Evolutionary conservation across 2,329 filamentous ascomycete species (phyloP).

Genomic region (Ceratocystis papillata): DNA sequence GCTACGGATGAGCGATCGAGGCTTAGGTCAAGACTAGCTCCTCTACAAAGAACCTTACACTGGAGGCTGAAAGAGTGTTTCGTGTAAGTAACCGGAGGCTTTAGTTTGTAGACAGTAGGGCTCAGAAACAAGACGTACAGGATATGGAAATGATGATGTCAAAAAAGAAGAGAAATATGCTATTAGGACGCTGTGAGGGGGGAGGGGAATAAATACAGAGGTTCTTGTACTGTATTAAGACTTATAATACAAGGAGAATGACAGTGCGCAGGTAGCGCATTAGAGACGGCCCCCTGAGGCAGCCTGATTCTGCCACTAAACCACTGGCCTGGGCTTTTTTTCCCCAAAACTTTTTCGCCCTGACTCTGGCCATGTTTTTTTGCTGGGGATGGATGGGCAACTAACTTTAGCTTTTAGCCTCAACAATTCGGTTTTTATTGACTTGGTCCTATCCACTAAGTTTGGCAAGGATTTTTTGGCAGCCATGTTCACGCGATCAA

Average conservation of each 20-base stretch:
- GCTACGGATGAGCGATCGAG: background rate
- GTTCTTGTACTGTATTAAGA: background rate
- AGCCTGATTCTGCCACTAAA: background rate
- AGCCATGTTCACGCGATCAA: background rate
- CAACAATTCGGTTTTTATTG: background rate
- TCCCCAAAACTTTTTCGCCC: constrained; percentile 1
- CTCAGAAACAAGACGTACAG: background rate
- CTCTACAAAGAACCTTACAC: background rate
- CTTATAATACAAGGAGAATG: background rate
- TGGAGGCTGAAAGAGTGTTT: background rate
- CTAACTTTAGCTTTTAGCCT: background rate
- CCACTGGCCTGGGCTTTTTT: constrained; percentile 11
- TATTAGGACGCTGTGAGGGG: background rate
- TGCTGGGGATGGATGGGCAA: constrained; percentile 12
- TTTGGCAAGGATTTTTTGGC: background rate
- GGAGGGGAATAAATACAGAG: background rate
- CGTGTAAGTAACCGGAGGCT: background rate
- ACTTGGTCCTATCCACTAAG: background rate
- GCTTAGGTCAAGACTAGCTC: background rate
- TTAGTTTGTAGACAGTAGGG: background rate
- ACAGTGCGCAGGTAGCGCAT: background rate
- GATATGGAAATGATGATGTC: background rate
- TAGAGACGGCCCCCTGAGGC: background rate
- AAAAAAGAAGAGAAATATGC: background rate
- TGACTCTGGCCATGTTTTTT: background rate